These are phyloP conservation scores for Amanita rubescens DNA, from an alignment of 768 basidiomycete species.

Conservation along the genomic window DNA sequence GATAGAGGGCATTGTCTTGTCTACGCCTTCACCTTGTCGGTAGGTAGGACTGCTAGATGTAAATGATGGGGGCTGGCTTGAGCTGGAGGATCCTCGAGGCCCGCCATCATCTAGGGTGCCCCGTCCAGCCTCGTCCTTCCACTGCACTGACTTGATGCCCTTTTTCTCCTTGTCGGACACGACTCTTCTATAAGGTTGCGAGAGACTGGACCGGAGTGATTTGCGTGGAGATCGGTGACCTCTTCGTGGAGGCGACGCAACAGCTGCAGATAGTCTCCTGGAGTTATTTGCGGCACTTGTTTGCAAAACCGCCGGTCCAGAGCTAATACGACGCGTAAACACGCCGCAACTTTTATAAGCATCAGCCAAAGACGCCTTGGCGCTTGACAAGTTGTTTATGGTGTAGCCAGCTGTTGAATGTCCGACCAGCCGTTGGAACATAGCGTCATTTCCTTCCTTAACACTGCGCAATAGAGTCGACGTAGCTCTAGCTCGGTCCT, in stretches of 20 bases:
- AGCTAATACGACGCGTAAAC: constrained; percentile 42
- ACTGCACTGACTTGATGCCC: constrained; percentile 59
- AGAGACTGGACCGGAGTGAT: constrained; percentile 60
- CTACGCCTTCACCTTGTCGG: constrained; percentile 11
- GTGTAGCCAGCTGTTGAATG: constrained; percentile 58
- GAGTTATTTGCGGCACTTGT: constrained; percentile 19
- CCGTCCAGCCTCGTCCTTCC: constrained; percentile 82
- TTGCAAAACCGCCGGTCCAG: constrained; percentile 41
- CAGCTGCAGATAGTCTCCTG: constrained; percentile 33
- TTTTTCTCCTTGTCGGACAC: constrained; percentile 59
- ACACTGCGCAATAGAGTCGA: constrained; percentile 44
- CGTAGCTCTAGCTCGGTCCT: constrained; percentile 31
- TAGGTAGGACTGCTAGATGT: constrained; percentile 37
- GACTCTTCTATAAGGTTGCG: constrained; percentile 49
- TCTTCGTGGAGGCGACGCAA: constrained; percentile 47
- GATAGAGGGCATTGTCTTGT: constrained; percentile 4
- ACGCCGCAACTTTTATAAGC: constrained; percentile 45
- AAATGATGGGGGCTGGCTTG: constrained; percentile 27
- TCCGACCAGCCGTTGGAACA: constrained; percentile 60
- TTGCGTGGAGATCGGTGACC: constrained; percentile 57
- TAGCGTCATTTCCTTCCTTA: constrained; percentile 62
- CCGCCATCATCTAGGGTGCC: constrained; percentile 68
- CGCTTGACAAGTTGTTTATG: constrained; percentile 24
- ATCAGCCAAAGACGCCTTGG: constrained; percentile 30
- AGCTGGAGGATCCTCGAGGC: constrained; percentile 14